phyloP scores from a whole-genome alignment of 2,329 filamentous ascomycete species.

The Cladosporium sphaerospermum region DNA sequence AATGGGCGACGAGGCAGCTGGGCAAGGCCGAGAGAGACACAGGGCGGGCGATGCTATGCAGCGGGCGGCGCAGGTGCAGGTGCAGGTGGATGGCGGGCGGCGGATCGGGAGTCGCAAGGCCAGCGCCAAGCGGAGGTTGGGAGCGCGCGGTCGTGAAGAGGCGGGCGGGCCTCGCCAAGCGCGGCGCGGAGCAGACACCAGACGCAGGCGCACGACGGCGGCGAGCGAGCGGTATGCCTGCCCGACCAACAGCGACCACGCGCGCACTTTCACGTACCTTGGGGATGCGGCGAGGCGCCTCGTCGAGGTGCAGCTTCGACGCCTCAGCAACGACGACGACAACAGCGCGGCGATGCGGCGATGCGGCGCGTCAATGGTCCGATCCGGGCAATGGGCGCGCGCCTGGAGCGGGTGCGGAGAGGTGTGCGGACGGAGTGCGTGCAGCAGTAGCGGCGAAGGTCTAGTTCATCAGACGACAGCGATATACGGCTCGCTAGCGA shows the following conservation, averaged over 20 bases:
- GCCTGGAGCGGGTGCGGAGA: no score
- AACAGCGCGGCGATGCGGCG: background rate
- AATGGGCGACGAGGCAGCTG: background rate
- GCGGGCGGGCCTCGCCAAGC: background rate
- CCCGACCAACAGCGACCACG: background rate
- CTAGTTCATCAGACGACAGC: background rate
- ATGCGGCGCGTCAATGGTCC: background rate
- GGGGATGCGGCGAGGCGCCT: background rate
- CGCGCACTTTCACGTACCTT: background rate
- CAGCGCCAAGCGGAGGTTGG: slow-evolving; percentile 2
- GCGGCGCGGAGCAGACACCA: background rate
- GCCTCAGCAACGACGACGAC: background rate
- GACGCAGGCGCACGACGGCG: background rate
- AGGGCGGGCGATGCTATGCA: background rate
- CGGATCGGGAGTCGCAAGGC: background rate
- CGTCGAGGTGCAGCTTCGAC: background rate
- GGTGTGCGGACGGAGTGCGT: background rate
- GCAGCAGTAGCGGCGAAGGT: background rate
- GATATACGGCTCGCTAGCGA: background rate
- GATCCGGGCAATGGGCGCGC: no score
- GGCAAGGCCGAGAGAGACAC: background rate
- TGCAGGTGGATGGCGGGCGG: background rate
- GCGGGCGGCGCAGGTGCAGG: background rate
- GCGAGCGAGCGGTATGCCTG: background rate
- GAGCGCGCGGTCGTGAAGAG: background rate